phyloP scores from a whole-genome alignment of 1,139 yeast species.

The Blastobotrys indianensis region DNA sequence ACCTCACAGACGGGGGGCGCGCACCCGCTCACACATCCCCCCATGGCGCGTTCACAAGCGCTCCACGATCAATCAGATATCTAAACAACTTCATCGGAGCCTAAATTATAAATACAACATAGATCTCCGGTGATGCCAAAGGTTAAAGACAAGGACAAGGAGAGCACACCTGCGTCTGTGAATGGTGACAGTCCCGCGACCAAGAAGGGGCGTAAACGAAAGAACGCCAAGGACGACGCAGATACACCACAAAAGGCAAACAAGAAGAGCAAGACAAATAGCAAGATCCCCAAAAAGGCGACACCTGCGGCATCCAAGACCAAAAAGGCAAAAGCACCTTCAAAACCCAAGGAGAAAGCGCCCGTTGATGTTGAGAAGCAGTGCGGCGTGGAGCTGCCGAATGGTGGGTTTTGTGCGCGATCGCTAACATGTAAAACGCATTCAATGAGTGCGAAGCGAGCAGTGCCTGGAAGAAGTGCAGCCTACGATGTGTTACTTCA shows the following conservation, averaged over 20 bases:
- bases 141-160: constrained; percentile 1
- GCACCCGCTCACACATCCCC: not conserved
- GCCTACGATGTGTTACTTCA: constrained; percentile 86
- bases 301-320: constrained; percentile 2
- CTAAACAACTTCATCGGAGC: not conserved
- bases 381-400: constrained; percentile 91
- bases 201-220: constrained; percentile 12
- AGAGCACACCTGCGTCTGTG: not conserved
- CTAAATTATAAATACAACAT: not conserved
- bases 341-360: constrained; percentile 60
- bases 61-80: not conserved
- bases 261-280: constrained; percentile 11
- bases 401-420: constrained; percentile 92
- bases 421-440: constrained; percentile 95
- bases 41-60: not conserved
- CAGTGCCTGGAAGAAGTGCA: constrained; percentile 86
- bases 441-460: constrained; percentile 95
- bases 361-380: constrained; percentile 93
- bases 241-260: constrained; percentile 3
- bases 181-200: not conserved
- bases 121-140: not conserved
- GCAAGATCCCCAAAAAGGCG: constrained; percentile 3
- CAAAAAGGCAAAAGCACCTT: constrained; percentile 2
- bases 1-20: not conserved
- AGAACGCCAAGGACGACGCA: constrained; percentile 5